phyloP scores from a whole-genome alignment of 2,329 filamentous ascomycete genomes.

The Parafenestella ontariensis region DNA sequence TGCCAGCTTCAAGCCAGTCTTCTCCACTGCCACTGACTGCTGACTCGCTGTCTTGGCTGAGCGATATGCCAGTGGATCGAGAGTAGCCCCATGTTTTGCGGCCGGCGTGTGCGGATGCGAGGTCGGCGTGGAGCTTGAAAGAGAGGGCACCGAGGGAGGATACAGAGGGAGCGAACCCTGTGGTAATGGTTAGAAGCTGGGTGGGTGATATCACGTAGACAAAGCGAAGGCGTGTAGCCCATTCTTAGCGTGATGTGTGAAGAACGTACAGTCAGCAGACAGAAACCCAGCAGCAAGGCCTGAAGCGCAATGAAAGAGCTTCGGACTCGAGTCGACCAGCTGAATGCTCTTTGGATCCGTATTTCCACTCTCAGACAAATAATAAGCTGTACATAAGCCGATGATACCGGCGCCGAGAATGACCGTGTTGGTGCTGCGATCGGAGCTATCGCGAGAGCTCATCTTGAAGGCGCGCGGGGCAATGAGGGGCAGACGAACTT shows the following conservation, averaged over 20 bases:
- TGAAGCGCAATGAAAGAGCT: conserved; percentile 76
- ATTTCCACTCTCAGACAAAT: conserved; percentile 61
- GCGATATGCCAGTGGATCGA: conserved; percentile 61
- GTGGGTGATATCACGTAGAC: background rate
- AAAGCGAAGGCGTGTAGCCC: background rate
- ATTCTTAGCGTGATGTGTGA: background rate
- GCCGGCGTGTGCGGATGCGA: conserved; percentile 68
- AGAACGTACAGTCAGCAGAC: conserved; percentile 67
- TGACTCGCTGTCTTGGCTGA: conserved; percentile 60
- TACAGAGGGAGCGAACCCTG: conserved; percentile 65
- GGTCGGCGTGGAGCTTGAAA: conserved; percentile 70
- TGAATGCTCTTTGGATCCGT: conserved; percentile 58
- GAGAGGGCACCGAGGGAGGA: conserved; percentile 69
- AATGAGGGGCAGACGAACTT: background rate
- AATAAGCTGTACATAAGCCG: conserved; percentile 63
- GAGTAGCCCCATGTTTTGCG: conserved; percentile 65
- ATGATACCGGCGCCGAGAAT: conserved; percentile 56
- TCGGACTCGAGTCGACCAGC: conserved; percentile 63
- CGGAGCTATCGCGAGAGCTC: conserved; percentile 9
- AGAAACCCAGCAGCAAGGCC: conserved; percentile 78
- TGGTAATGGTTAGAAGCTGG: background rate
- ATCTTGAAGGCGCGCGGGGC: background rate
- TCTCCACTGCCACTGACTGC: conserved; percentile 58
- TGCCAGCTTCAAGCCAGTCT: conserved; percentile 71
- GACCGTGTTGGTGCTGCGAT: conserved; percentile 23